phyloP scores from a whole-genome alignment of 148 eudicot species.

The Beta vulgaris region DNA sequence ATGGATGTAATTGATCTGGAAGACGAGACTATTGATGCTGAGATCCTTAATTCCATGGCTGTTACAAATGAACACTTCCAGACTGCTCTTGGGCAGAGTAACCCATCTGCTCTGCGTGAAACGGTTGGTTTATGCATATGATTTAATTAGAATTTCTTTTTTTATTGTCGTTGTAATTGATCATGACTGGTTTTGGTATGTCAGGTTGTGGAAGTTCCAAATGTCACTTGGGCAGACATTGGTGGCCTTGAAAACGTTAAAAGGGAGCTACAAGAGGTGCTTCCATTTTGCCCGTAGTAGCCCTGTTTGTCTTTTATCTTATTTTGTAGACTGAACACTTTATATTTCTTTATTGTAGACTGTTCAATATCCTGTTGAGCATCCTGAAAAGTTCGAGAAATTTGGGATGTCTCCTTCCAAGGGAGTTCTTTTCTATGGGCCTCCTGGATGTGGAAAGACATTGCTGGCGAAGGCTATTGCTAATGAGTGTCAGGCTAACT shows the following conservation, averaged over 20 bases:
- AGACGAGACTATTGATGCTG: constrained; percentile 84
- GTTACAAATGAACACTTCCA: constrained; percentile 82
- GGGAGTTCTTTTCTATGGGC: constrained; percentile 93
- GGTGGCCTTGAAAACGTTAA: constrained; percentile 93
- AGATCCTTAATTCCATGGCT: constrained; percentile 88
- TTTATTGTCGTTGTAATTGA: background rate
- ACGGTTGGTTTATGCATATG: constrained; percentile 48
- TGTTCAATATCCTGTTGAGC: constrained; percentile 95
- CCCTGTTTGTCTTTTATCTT: background rate
- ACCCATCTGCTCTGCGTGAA: constrained; percentile 91
- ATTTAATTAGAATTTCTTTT: background rate
- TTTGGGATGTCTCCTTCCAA: constrained; percentile 95
- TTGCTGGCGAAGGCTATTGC: constrained; percentile 90
- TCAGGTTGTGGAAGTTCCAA: constrained; percentile 87
- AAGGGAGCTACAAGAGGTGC: constrained; percentile 90
- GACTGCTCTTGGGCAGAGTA: constrained; percentile 89
- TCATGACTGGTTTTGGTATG: constrained; percentile 1
- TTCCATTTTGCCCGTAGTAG: background rate
- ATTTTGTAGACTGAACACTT: background rate
- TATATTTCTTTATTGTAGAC: constrained; percentile 41
- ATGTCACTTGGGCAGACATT: constrained; percentile 70
- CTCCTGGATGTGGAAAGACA: constrained; percentile 94
- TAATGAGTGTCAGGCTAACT: constrained; percentile 88
- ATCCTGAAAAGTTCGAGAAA: constrained; percentile 92
- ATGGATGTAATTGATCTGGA: constrained; percentile 94